A percentile compares a stretch with the other conserved stretches of the same genome.
These are phyloP conservation scores for Annulohypoxylon moriforme DNA, from an alignment of 495 filamentous ascomycete genomes.

Conservation along the genomic window DNA sequence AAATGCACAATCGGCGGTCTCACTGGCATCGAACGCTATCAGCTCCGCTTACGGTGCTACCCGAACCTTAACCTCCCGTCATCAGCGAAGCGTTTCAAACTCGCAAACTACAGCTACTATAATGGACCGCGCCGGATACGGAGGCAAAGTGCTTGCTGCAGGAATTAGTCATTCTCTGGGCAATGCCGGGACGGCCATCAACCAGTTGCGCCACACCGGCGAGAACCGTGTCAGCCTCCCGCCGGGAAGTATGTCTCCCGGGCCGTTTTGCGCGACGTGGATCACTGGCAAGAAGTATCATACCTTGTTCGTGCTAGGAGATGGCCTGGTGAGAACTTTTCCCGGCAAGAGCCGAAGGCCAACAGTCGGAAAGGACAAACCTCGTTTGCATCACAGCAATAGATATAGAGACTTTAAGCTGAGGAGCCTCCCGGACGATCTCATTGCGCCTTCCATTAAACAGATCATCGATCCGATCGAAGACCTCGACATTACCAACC, in stretches of 20 bases:
- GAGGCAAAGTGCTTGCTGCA: constrained; percentile 82
- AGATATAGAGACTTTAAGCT: constrained; percentile 75
- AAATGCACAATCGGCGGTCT: constrained; percentile 61
- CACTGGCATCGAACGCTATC: constrained; percentile 68
- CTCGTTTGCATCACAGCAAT: constrained; percentile 57
- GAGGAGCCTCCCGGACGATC: constrained; percentile 65
- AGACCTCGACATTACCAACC: constrained; percentile 60
- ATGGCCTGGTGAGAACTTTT: constrained; percentile 72
- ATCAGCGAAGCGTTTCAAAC: constrained; percentile 61
- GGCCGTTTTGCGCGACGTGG: constrained; percentile 67
- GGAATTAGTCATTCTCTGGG: constrained; percentile 86
- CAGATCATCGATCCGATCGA: constrained; percentile 60
- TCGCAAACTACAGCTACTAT: constrained; percentile 64
- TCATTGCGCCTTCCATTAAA: constrained; percentile 56
- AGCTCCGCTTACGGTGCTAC: constrained; percentile 72
- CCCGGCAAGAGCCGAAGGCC: constrained; percentile 65
- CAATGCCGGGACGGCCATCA: constrained; percentile 80
- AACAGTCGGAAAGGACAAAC: constrained; percentile 59
- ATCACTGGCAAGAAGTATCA: constrained; percentile 64
- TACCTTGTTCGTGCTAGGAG: constrained; percentile 68
- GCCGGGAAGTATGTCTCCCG: constrained; percentile 56
- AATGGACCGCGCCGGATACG: constrained; percentile 74
- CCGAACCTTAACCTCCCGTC: constrained; percentile 60
- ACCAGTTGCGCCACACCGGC: constrained; percentile 81
- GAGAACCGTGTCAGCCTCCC: constrained; percentile 86